Percentiles rank a stretch among this genome's conserved stretches.
These are phyloP conservation scores for Aleurites moluccanus DNA, from an alignment of 441 rosid species.

Conservation along the genomic window DNA sequence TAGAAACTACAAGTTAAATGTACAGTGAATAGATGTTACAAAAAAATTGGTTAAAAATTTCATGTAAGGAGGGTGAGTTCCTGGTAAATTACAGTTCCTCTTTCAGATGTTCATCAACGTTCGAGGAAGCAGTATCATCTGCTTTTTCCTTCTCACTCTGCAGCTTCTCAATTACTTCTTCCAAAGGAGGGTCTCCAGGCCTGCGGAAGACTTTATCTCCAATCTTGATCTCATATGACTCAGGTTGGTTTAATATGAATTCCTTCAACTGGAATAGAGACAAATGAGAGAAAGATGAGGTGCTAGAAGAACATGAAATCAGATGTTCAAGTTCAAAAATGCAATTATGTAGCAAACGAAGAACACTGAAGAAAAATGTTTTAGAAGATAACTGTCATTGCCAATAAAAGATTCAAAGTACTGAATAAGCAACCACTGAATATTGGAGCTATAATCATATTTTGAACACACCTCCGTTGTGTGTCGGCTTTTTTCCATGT, in stretches of 20 bases:
- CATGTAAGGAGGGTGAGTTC: neutral
- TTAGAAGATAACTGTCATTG: too few relatives aligned
- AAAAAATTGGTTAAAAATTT: neutral
- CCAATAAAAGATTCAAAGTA: neutral
- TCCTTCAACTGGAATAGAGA: constrained; percentile 61
- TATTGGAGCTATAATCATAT: neutral
- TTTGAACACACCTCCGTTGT: constrained; percentile 45
- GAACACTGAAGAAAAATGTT: neutral
- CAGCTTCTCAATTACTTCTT: constrained; percentile 49
- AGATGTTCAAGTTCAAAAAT: neutral
- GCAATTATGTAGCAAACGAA: neutral
- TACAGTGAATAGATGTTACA: neutral
- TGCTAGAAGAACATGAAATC: neutral
- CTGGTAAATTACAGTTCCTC: constrained; percentile 53
- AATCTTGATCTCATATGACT: constrained; percentile 82
- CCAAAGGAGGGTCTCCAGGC: constrained; percentile 86
- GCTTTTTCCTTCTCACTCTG: constrained; percentile 30
- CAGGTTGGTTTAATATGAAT: constrained; percentile 66
- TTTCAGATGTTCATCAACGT: constrained; percentile 30
- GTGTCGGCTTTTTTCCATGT: constrained; percentile 57
- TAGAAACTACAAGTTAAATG: neutral
- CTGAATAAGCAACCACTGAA: neutral
- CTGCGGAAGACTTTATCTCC: constrained; percentile 70
- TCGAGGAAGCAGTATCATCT: constrained; percentile 4
- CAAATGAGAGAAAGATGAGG: neutral